Percentiles rank a stretch among this genome's conserved stretches.
Conservation (phyloP, 176 grass and related monocot genomes). For the Rhynchospora tenuis region DNA sequence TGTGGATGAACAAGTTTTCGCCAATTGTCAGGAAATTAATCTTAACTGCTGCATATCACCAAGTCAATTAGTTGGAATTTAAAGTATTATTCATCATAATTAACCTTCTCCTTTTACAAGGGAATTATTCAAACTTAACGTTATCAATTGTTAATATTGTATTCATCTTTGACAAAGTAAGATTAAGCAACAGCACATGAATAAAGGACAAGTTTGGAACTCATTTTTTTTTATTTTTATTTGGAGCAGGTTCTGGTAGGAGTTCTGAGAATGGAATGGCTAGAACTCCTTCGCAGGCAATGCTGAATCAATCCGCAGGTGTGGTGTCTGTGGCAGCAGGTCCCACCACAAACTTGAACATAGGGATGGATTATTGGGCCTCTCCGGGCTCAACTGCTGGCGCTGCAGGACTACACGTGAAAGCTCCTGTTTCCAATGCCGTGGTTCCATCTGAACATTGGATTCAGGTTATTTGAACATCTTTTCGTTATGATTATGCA, state of each 20-base stretch:
- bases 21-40: neutral
- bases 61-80: neutral
- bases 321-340: slow-evolving; percentile 56
- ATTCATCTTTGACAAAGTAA: neutral
- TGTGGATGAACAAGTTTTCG: neutral
- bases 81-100: neutral
- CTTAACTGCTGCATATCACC: neutral
- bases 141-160: neutral
- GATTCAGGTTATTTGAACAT: slow-evolving; percentile 55
- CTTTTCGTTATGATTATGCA: slow-evolving; percentile 1
- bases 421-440: slow-evolving; percentile 35
- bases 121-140: neutral
- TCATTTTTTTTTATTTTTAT: slow-evolving; percentile 22
- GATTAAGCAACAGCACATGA: neutral
- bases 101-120: neutral
- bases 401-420: slow-evolving; percentile 40
- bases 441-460: slow-evolving; percentile 59
- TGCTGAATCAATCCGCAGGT: slow-evolving; percentile 42
- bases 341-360: slow-evolving; percentile 74
- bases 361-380: slow-evolving; percentile 83
- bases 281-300: slow-evolving; percentile 39
- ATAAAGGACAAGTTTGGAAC: neutral
- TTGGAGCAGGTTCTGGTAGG: slow-evolving; percentile 35
- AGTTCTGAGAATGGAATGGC: slow-evolving; percentile 60
- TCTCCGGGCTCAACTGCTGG: slow-evolving; percentile 36